Conservation (phyloP, 352 stramenopile genomes). For the Plasmopara muralis region DNA sequence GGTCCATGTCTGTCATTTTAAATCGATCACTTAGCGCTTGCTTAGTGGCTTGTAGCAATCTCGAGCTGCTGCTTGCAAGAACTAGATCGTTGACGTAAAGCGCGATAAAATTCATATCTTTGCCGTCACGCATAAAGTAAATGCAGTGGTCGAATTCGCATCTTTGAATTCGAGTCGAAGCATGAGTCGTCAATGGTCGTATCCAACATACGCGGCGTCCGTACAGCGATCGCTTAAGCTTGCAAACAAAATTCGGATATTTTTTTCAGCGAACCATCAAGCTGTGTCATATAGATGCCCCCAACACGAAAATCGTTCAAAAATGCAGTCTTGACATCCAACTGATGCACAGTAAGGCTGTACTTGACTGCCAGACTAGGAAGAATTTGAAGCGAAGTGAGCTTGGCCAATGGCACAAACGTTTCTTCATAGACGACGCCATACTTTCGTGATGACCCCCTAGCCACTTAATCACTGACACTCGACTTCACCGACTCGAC, state of each 20-base stretch:
- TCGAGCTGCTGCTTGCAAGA: background rate
- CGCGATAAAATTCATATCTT: background rate
- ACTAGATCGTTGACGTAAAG: background rate
- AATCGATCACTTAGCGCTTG: background rate
- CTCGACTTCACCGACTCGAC: background rate
- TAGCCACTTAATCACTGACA: background rate
- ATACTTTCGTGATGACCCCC: background rate
- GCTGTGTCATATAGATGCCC: conserved; percentile 18
- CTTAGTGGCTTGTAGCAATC: background rate
- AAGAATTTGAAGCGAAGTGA: background rate
- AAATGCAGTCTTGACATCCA: conserved; percentile 26
- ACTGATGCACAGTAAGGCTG: conserved; percentile 2
- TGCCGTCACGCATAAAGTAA: background rate
- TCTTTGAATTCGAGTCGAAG: background rate
- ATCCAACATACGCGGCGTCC: background rate
- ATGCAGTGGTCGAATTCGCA: background rate
- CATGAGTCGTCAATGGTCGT: conserved; percentile 1
- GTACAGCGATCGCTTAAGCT: background rate
- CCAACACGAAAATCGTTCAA: conserved; percentile 10
- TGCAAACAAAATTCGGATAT: conserved; percentile 4
- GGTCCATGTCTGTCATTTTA: background rate
- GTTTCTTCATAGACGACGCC: background rate
- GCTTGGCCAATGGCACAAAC: background rate
- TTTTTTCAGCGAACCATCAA: conserved; percentile 1
- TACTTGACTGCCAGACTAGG: background rate